A percentile compares a stretch with the other conserved stretches of the same genome.
phyloP scores from a whole-genome alignment of 176 grass and related monocot genomes.

The Phoenix dactylifera region DNA sequence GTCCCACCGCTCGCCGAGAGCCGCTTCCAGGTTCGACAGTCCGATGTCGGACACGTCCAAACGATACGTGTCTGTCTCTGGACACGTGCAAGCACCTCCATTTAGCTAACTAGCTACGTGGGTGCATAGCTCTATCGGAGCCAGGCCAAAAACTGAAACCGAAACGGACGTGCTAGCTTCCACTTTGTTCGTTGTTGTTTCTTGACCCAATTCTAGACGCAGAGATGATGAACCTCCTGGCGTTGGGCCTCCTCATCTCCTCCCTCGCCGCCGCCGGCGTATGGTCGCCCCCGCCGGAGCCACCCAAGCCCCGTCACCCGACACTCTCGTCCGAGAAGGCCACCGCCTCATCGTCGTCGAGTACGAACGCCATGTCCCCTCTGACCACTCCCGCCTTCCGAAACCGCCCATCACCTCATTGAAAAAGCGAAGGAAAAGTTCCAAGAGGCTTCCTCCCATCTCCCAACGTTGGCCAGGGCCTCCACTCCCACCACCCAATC shows the following conservation, averaged over 20 bases:
- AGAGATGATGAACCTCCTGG: conserved; percentile 68
- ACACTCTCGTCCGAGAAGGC: conserved; percentile 45
- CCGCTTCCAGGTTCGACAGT: too few species aligned
- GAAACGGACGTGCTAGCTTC: too few species aligned
- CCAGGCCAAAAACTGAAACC: too few species aligned
- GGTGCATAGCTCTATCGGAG: too few species aligned
- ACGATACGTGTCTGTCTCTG: too few species aligned
- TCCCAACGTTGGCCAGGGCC: not conserved
- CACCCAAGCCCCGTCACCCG: not conserved
- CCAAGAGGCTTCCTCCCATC: not conserved
- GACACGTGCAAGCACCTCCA: too few species aligned
- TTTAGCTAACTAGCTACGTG: too few species aligned
- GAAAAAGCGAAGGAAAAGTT: conserved; percentile 18
- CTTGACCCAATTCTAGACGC: too few species aligned
- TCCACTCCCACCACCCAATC: not conserved
- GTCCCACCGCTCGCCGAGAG: too few species aligned
- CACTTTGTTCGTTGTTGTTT: too few species aligned
- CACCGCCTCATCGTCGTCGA: conserved; percentile 69
- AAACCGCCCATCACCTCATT: not conserved
- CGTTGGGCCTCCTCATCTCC: conserved; percentile 51
- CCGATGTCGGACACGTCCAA: too few species aligned
- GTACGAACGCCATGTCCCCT: conserved; percentile 56
- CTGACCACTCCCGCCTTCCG: not conserved
- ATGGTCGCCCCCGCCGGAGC: conserved; percentile 38
- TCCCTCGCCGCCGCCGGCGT: conserved; percentile 51